These are phyloP conservation scores for Oxytropis ochrocephala DNA, from an alignment of 306 rosid genomes.

Conservation along the genomic window DNA sequence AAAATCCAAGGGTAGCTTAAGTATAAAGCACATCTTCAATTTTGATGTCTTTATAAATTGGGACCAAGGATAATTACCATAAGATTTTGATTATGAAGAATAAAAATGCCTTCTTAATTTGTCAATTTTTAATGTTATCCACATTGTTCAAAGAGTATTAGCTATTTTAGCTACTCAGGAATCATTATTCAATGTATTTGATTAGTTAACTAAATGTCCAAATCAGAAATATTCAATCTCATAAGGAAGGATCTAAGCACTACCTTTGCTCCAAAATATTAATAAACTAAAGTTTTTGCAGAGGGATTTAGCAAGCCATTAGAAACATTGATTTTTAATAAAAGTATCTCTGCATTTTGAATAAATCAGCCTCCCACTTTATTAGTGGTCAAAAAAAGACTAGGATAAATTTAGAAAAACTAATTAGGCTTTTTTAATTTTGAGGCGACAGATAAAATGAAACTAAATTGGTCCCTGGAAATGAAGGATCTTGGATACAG, in stretches of 20 bases:
- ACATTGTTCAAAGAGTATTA: neutral
- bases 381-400: neutral
- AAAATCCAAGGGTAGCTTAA: neutral
- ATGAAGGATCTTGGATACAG: neutral
- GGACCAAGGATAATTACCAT: neutral
- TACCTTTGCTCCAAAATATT: neutral
- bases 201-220: neutral
- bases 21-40: neutral
- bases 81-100: neutral
- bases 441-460: neutral
- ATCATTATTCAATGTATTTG: neutral
- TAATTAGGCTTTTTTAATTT: neutral
- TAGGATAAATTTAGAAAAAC: neutral
- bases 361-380: neutral
- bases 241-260: neutral
- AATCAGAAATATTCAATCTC: neutral
- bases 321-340: neutral
- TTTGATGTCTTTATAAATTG: neutral
- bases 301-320: neutral
- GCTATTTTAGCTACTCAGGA: neutral
- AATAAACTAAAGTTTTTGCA: neutral
- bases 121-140: neutral
- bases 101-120: neutral
- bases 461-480: neutral
- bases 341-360: neutral